Percentiles rank a stretch among this genome's conserved stretches.
Evolutionary conservation across 2,329 filamentous ascomycete species (phyloP).

Genomic region (Plenodomus lindquistii): DNA sequence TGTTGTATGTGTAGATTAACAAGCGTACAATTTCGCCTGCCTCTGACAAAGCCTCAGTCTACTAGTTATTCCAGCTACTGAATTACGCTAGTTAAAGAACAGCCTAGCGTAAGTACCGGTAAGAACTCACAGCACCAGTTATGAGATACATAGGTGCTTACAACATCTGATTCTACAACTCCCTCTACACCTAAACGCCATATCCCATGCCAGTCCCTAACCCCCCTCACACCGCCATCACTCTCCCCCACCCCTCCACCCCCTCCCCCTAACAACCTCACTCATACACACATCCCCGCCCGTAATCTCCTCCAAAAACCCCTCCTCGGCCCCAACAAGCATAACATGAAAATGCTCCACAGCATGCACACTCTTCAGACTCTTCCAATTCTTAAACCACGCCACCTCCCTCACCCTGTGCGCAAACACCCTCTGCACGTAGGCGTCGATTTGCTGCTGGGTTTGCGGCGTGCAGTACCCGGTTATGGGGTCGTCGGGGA

Average conservation of each 20-base stretch:
- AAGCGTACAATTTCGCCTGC: no score
- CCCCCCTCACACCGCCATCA: not conserved
- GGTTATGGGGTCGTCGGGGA: conserved; percentile 68
- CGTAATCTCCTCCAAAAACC: conserved; percentile 72
- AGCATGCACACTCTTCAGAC: conserved; percentile 80
- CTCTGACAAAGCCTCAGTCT: no score
- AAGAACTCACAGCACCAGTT: no score
- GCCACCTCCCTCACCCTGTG: conserved; percentile 53
- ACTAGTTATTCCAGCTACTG: no score
- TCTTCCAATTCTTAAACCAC: conserved; percentile 94
- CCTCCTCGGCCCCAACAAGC: conserved; percentile 74
- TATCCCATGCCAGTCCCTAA: not conserved
- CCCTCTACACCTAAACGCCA: not conserved
- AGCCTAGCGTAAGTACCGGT: no score
- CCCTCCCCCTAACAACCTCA: conserved; percentile 19
- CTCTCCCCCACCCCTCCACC: not conserved
- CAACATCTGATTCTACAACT: not conserved
- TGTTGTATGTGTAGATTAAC: no score
- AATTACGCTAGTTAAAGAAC: no score
- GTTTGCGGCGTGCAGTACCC: conserved; percentile 69
- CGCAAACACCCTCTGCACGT: conserved; percentile 69
- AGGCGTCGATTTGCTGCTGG: conserved; percentile 69
- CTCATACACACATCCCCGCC: conserved; percentile 70
- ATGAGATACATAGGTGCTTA: conserved; percentile 16
- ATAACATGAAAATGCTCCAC: conserved; percentile 96